Base-by-base conservation (phyloP, 768 basidiomycete species). In the Psilocybe sp. region DNA sequence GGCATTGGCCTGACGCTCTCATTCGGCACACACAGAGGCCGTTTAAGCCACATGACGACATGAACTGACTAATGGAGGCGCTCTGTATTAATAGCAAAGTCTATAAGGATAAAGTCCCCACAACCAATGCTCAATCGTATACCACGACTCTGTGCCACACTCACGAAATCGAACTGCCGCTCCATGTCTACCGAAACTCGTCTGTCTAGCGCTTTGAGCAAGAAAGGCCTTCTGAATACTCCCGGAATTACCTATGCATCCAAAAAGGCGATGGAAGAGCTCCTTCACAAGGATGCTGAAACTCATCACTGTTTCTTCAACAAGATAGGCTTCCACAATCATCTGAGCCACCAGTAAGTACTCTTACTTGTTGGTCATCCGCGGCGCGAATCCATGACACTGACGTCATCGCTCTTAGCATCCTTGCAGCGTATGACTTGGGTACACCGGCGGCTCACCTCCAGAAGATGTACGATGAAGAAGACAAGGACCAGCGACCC, bases 291-390 rank as follows among this genome's bases (percentile, higher is more conserved):
- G 42, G 81, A 83, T 55, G 71, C 75, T 13, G 65, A 77, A 47
- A 58, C 63, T 13, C 73, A 81, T 51, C 81, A 83, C 52, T 80
- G 80, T 57, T 76, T 73, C 58, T 80, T 73, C 55, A 62, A 69
- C 10, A 44, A 60, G 14, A 34, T 57, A 3, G 64, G 68, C 2
- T 68, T 82, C 23, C 81, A 84, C 56, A 82, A 82, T 59, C 82
- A 84, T 60, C 61, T 80, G 12, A 76, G 74, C 54, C 81, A 84
- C 56, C 81, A 83, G 81, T 82, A 44, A 62, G 76, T 56, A 31
- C 9, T 36, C n/a, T 54, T 18, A 14, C 34, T 38, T 36, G 44
- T 11, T 15, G 11, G 38, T 44, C 38, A 14, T 36, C 48, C n/a
- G 33, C 14, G 16, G 34, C 44, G n/a, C 35, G 16, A 35, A 16